Percentiles rank a stretch among this genome's conserved stretches.
Evolutionary conservation across 768 basidiomycete genomes (phyloP).

Genomic region (Tephrocybe sp.): DNA sequence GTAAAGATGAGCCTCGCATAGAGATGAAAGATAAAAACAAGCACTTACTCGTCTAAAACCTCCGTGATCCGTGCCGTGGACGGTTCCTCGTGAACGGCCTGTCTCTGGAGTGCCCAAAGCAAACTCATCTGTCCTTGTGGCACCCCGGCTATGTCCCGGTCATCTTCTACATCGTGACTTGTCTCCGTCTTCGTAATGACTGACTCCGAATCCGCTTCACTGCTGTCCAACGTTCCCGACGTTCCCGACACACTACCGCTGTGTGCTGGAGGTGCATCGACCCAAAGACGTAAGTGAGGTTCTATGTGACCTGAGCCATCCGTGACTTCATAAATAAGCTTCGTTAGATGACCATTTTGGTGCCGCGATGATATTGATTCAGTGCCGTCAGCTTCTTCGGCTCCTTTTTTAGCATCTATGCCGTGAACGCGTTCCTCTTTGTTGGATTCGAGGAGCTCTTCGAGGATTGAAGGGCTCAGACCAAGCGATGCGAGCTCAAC

Average conservation of each 20-base stretch:
- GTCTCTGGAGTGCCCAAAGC: constrained; percentile 24
- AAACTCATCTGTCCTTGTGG: constrained; percentile 16
- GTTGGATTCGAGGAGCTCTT: constrained; percentile 34
- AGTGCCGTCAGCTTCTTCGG: constrained; percentile 3
- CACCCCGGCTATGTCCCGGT: not conserved
- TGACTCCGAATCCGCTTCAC: not conserved
- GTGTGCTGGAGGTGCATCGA: constrained; percentile 26
- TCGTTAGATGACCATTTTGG: constrained; percentile 19
- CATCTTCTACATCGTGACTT: constrained; percentile 13
- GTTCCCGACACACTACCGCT: not conserved
- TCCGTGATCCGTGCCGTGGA: constrained; percentile 7
- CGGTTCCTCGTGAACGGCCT: constrained; percentile 1
- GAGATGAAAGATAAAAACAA: not conserved
- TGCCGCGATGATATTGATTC: not conserved
- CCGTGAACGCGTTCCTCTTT: constrained; percentile 6
- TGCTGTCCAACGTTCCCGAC: not conserved
- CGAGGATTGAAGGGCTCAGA: constrained; percentile 48
- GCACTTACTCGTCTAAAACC: constrained; percentile 6
- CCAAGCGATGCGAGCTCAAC: constrained; percentile 76
- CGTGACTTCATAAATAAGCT: constrained; percentile 59
- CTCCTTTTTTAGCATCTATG: constrained; percentile 22
- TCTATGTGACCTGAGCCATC: constrained; percentile 47
- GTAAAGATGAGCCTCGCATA: not conserved
- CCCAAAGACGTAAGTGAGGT: constrained; percentile 57
- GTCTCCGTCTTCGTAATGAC: not conserved